Conservation (phyloP, 208 protist genomes). For the Trypanosoma scelopori region DNA sequence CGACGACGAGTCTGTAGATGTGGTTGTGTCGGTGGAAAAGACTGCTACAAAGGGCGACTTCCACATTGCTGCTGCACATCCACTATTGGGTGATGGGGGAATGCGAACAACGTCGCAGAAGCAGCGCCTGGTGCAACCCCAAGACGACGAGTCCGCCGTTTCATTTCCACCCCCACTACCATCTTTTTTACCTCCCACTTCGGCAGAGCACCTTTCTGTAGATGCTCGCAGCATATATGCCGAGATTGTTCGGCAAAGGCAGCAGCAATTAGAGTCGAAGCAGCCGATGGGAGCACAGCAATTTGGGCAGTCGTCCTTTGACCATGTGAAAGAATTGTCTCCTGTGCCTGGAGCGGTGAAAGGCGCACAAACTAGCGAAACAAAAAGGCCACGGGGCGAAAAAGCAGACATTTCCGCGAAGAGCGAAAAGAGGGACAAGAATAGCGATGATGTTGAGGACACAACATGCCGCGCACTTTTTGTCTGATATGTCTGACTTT, state of each 20-base stretch:
- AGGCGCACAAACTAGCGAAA: neutral
- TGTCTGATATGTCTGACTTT: neutral
- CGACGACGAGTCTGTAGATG: slow-evolving; percentile 20
- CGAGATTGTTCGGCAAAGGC: slow-evolving; percentile 25
- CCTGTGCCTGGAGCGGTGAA: neutral
- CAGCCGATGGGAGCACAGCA: neutral
- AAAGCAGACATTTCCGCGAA: neutral
- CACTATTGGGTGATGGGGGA: neutral
- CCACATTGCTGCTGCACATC: neutral
- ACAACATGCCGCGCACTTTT: slow-evolving; percentile 9
- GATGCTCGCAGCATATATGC: slow-evolving; percentile 30
- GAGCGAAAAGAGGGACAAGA: neutral
- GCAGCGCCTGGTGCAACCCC: neutral
- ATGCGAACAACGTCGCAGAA: neutral
- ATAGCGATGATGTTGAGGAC: neutral
- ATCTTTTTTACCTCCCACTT: neutral
- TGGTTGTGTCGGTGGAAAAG: slow-evolving; percentile 17
- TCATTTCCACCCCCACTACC: neutral
- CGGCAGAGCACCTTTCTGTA: slow-evolving; percentile 17
- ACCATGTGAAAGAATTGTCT: slow-evolving; percentile 1
- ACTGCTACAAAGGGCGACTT: neutral
- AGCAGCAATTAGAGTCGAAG: neutral
- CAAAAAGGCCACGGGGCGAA: neutral
- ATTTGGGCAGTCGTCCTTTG: neutral
- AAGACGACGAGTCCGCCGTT: neutral